These are phyloP conservation scores for Dactylonectria macrodidyma DNA, from an alignment of 2,329 filamentous ascomycete species.

Conservation along the genomic window DNA sequence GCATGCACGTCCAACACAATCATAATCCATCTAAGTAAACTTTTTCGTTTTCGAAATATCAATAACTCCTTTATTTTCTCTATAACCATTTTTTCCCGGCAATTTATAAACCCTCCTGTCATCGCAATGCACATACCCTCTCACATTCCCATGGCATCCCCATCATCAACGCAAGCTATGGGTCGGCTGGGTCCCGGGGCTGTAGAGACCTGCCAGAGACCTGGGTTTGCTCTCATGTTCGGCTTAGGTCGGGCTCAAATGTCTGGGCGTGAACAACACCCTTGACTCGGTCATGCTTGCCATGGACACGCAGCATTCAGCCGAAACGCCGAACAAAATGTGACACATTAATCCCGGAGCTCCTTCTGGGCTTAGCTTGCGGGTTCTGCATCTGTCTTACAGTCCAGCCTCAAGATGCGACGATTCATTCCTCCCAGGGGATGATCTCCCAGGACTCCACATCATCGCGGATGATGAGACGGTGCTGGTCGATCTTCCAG, in stretches of 20 bases:
- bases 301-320: background rate
- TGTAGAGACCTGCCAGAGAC: background rate
- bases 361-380: constrained; percentile 6
- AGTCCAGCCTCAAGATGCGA: constrained; percentile 24
- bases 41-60: constrained; percentile 5
- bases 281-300: background rate
- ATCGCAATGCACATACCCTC: background rate
- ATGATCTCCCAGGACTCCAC: constrained; percentile 75
- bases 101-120: constrained; percentile 5
- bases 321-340: background rate
- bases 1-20: background rate
- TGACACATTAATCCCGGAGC: background rate
- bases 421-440: constrained; percentile 63
- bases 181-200: background rate
- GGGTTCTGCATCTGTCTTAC: background rate
- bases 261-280: background rate
- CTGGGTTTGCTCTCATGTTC: background rate
- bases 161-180: background rate
- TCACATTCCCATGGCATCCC: constrained; percentile 4
- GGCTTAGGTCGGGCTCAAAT: background rate
- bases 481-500: constrained; percentile 80
- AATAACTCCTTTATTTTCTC: constrained; percentile 30
- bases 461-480: constrained; percentile 77
- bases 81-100: constrained; percentile 16
- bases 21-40: background rate